phyloP scores from a whole-genome alignment of 177 flowering plant genomes.

The Vitis hybrid region DNA sequence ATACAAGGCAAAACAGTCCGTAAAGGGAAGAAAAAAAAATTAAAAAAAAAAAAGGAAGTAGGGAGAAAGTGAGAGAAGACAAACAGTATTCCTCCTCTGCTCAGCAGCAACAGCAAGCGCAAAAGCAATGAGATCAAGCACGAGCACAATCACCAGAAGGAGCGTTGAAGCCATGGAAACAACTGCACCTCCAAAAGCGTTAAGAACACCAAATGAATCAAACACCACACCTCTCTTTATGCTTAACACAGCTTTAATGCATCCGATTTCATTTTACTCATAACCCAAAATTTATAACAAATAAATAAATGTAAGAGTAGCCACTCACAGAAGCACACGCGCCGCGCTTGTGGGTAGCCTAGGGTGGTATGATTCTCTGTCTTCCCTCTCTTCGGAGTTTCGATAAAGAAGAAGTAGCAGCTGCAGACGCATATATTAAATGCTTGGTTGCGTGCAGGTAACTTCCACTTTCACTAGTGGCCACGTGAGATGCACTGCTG shows the following conservation, averaged over 20 bases:
- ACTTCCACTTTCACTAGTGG: too few relatives aligned
- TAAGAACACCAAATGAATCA: background rate
- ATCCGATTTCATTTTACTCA: background rate
- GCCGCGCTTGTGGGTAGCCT: too few relatives aligned
- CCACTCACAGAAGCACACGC: too few relatives aligned
- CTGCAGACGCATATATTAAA: too few relatives aligned
- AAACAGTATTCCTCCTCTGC: slow-evolving; percentile 53
- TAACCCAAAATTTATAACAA: too few relatives aligned
- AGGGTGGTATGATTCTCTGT: too few relatives aligned
- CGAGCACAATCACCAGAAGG: slow-evolving; percentile 49
- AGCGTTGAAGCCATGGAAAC: slow-evolving; percentile 40
- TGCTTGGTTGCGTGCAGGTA: too few relatives aligned
- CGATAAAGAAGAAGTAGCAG: too few relatives aligned
- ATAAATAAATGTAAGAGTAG: too few relatives aligned
- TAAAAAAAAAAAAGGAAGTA: background rate
- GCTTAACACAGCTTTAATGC: background rate
- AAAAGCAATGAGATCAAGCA: slow-evolving; percentile 66
- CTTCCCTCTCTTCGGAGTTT: too few relatives aligned
- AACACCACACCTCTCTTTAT: background rate
- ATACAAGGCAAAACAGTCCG: background rate
- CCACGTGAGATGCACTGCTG: too few relatives aligned
- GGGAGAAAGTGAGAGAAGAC: slow-evolving; percentile 6
- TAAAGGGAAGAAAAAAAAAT: background rate
- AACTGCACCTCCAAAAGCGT: background rate
- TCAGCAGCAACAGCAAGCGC: slow-evolving; percentile 77